Evolutionary conservation across 345 rosid species (phyloP), one percentile per base, ranked within the genome.

Genomic region (Eucalyptus cladocalyx): DNA sequence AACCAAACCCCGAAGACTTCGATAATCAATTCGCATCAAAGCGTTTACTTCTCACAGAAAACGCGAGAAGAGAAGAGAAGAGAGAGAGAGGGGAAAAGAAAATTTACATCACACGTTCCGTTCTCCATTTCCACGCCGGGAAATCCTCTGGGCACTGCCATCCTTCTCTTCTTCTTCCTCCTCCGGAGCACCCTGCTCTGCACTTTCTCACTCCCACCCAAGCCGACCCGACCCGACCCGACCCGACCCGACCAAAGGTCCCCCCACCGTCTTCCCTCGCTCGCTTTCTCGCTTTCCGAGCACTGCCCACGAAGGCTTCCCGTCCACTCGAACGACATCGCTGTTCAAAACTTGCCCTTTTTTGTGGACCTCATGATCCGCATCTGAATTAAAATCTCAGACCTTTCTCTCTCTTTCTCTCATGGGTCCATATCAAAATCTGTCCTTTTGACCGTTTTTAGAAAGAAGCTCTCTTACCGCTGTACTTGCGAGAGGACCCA

Each of bases 31-130:
- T 76, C 85, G 24, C 24, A 11, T 76, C 45, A 11, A 43, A 3
- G 83, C 42, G 47, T 76, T 21, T 37, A 8, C 12, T 40, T 40
- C 85, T 40, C 43, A 11, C 85, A 76, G 47, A 76, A 37, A 76
- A 72, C 42, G 9, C 37, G 4, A 65, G 34, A n/a, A 32, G 32
- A 62, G 34, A 4, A 32, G 62, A 24, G 28, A 4, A 51, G 56
- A 51, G 8, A 15, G 50, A 17, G 80, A 32, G 11, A 30, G 43
- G 0, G 8, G 26, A 49, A 26, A 12, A 69, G 51, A 56, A 24
- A 49, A 30, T 51, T 65, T n/a, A 26, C 67, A n/a, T 37, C 23
- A 72, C 94, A 93, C 94, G 93, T 92, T 94, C 92, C 86, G 34
- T 21, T 54, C 86, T 87, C 90, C 89, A 2, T 49, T 88, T 60